These are phyloP conservation scores for Lumnitzera littorea DNA, from an alignment of 345 rosid species.

Conservation along the genomic window DNA sequence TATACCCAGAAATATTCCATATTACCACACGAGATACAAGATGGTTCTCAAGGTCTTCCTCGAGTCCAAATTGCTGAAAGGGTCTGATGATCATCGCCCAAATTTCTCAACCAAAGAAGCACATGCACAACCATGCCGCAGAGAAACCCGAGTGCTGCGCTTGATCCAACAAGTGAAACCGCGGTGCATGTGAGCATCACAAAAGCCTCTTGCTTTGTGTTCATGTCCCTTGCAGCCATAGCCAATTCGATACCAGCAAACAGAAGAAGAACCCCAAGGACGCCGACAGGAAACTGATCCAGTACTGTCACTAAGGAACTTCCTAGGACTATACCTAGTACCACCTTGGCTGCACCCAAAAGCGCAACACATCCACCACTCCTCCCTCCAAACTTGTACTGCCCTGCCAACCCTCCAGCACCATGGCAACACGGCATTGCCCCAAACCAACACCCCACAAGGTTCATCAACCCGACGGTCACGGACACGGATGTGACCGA, in stretches of 20 bases:
- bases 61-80: slow-evolving; percentile 5
- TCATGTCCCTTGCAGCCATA: slow-evolving; percentile 75
- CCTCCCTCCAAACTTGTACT: slow-evolving; percentile 88
- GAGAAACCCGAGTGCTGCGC: slow-evolving; percentile 77
- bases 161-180: slow-evolving; percentile 58
- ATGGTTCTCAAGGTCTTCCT: slow-evolving; percentile 6
- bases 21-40: background rate
- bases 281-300: slow-evolving; percentile 69
- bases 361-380: slow-evolving; percentile 77
- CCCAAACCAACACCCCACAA: slow-evolving; percentile 86
- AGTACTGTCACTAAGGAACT: slow-evolving; percentile 56
- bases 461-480: slow-evolving; percentile 74
- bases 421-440: slow-evolving; percentile 94
- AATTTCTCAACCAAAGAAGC: slow-evolving; percentile 44
- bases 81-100: background rate
- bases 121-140: slow-evolving; percentile 50
- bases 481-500: slow-evolving; percentile 58
- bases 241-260: slow-evolving; percentile 83
- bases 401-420: slow-evolving; percentile 83
- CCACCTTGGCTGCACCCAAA: slow-evolving; percentile 54
- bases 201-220: slow-evolving; percentile 60
- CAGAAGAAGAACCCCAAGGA: slow-evolving; percentile 59
- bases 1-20: background rate
- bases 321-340: slow-evolving; percentile 59
- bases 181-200: slow-evolving; percentile 68